Conservation (phyloP, 208 protist genomes). For the Trypanosoma brucei region DNA sequence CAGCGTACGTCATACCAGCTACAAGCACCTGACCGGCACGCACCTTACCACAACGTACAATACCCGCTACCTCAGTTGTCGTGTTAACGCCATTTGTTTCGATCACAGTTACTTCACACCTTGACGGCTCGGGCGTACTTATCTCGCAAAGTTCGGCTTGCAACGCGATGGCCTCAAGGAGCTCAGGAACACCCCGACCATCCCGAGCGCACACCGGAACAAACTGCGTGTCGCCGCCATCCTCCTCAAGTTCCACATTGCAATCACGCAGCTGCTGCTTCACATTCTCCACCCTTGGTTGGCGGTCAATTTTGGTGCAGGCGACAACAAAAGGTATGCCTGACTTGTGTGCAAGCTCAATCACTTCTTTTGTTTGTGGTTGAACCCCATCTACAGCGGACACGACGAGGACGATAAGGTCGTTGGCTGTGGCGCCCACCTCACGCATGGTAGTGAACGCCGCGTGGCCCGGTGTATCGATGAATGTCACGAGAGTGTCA, state of each 20-base stretch:
- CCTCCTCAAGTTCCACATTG: conserved; percentile 88
- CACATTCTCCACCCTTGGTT: conserved; percentile 69
- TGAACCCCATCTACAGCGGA: conserved; percentile 95
- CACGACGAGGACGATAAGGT: conserved; percentile 96
- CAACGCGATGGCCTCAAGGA: conserved; percentile 89
- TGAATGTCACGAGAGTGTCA: conserved; percentile 90
- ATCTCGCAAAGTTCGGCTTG: conserved; percentile 91
- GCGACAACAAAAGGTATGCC: conserved; percentile 92
- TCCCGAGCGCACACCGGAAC: conserved; percentile 90
- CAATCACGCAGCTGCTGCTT: conserved; percentile 75
- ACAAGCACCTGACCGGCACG: conserved; percentile 66
- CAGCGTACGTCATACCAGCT: conserved; percentile 68
- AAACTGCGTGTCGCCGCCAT: conserved; percentile 92
- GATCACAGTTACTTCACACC: conserved; percentile 89
- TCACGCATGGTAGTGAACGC: conserved; percentile 94
- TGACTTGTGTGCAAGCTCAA: conserved; percentile 61
- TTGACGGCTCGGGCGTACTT: conserved; percentile 56
- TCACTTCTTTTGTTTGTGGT: conserved; percentile 92
- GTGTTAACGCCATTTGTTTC: conserved; percentile 63
- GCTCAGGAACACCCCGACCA: conserved; percentile 72
- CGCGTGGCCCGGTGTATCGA: conserved; percentile 98
- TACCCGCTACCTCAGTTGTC: conserved; percentile 54
- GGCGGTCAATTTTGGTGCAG: conserved; percentile 97
- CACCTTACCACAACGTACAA: conserved; percentile 81
- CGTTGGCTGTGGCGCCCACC: conserved; percentile 92